A percentile compares a stretch with the other conserved stretches of the same genome.
phyloP scores from a whole-genome alignment of 164 flowering plant genomes.

The Piper betle region DNA sequence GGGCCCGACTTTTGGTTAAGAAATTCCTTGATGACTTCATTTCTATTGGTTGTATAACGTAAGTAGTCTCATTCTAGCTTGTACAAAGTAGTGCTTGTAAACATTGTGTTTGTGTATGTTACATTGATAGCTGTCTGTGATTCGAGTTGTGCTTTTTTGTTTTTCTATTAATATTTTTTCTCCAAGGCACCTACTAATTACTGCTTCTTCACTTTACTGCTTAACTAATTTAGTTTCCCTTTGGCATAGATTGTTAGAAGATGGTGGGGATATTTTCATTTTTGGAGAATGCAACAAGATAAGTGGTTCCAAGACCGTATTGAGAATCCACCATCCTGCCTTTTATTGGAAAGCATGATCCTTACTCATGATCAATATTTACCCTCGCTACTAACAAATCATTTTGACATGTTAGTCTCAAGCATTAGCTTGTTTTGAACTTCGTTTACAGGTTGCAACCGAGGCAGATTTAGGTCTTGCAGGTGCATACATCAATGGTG shows the following conservation, averaged over 20 bases:
- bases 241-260: slow-evolving; percentile 53
- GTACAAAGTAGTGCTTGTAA: not conserved
- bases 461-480: slow-evolving; percentile 93
- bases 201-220: no score
- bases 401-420: not conserved
- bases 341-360: slow-evolving; percentile 82
- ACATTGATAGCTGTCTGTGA: no score
- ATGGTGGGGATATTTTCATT: slow-evolving; percentile 65
- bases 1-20: slow-evolving; percentile 66
- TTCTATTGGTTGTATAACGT: slow-evolving; percentile 62
- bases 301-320: slow-evolving; percentile 27
- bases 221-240: no score
- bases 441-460: slow-evolving; percentile 50
- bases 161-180: no score
- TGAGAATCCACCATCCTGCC: slow-evolving; percentile 61
- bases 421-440: not conserved
- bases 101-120: not conserved
- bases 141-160: no score
- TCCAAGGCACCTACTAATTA: no score
- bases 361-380: not conserved
- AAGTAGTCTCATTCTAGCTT: slow-evolving; percentile 16
- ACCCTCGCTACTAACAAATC: not conserved
- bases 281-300: slow-evolving; percentile 49
- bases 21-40: slow-evolving; percentile 49
- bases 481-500: slow-evolving; percentile 84